Conservation (phyloP, 805 yeast species). For the Saturnispora galanensis region DNA sequence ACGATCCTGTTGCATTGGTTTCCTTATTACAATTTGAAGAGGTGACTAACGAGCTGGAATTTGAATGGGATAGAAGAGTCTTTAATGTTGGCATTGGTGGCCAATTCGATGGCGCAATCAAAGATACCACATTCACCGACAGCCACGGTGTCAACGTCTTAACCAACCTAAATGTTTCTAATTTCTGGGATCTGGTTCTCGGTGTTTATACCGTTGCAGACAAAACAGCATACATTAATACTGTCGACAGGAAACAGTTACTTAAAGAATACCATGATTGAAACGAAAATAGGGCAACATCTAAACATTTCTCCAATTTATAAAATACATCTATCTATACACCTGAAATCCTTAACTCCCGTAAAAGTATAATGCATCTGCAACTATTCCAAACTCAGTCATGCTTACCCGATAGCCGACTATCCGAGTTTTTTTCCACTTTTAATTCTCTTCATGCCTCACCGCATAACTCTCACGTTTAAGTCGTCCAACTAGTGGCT, state of each 20-base stretch:
- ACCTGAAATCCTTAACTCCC: no score
- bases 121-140: slow-evolving; percentile 19
- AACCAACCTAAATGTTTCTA: slow-evolving; percentile 29
- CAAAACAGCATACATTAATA: slow-evolving; percentile 13
- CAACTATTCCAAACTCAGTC: no score
- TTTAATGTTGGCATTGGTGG: slow-evolving; percentile 13
- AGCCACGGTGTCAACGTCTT: slow-evolving; percentile 32
- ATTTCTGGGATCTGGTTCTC: slow-evolving; percentile 39
- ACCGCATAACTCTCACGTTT: no score
- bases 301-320: no score
- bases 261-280: slow-evolving; percentile 5
- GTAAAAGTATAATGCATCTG: no score
- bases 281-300: background rate
- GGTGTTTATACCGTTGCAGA: slow-evolving; percentile 31
- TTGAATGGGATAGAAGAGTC: slow-evolving; percentile 13
- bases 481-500: no score
- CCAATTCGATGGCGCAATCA: slow-evolving; percentile 11
- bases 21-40: slow-evolving; percentile 41
- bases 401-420: no score
- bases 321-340: no score
- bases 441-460: no score
- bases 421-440: no score
- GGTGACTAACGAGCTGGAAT: slow-evolving; percentile 15
- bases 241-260: slow-evolving; percentile 8
- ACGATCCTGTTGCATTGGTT: slow-evolving; percentile 68